These are phyloP conservation scores for Fusarium sp. DNA, from an alignment of 2,329 filamentous ascomycete genomes.

Conservation along the genomic window DNA sequence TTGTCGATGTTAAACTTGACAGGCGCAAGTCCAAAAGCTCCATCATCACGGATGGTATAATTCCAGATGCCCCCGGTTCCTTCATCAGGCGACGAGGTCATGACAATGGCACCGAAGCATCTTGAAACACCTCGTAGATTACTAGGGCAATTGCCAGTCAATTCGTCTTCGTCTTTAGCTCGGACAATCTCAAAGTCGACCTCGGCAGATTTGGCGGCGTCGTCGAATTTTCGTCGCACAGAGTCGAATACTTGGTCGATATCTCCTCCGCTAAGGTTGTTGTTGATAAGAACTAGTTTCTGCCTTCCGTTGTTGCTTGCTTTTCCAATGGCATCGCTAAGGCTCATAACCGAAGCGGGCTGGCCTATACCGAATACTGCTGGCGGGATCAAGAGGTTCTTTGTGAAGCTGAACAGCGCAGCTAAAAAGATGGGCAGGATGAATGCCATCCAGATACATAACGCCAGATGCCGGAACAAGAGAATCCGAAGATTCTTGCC, in stretches of 20 bases:
- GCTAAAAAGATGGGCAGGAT: conserved; percentile 70
- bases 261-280: conserved; percentile 74
- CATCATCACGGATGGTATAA: conserved; percentile 85
- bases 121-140: conserved; percentile 74
- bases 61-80: conserved; percentile 80
- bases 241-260: conserved; percentile 78
- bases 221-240: conserved; percentile 69
- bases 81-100: conserved; percentile 80
- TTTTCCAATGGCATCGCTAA: conserved; percentile 72
- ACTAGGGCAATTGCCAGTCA: conserved; percentile 74
- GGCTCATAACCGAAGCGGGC: conserved; percentile 70
- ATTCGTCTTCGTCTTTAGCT: conserved; percentile 66
- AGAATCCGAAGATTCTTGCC: conserved; percentile 73
- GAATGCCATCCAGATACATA: conserved; percentile 69
- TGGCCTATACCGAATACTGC: conserved; percentile 80
- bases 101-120: conserved; percentile 81
- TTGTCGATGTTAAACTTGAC: conserved; percentile 72
- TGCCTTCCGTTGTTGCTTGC: conserved; percentile 70
- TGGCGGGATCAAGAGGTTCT: conserved; percentile 85
- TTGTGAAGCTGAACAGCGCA: conserved; percentile 76
- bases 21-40: conserved; percentile 69
- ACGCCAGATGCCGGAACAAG: conserved; percentile 64
- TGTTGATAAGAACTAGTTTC: conserved; percentile 84
- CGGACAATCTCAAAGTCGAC: conserved; percentile 68
- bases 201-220: conserved; percentile 66